A percentile compares a stretch with the other conserved stretches of the same genome.
Evolutionary conservation across 1,284 basidiomycete species (phyloP).

Genomic region (Thelephora terrestris): DNA sequence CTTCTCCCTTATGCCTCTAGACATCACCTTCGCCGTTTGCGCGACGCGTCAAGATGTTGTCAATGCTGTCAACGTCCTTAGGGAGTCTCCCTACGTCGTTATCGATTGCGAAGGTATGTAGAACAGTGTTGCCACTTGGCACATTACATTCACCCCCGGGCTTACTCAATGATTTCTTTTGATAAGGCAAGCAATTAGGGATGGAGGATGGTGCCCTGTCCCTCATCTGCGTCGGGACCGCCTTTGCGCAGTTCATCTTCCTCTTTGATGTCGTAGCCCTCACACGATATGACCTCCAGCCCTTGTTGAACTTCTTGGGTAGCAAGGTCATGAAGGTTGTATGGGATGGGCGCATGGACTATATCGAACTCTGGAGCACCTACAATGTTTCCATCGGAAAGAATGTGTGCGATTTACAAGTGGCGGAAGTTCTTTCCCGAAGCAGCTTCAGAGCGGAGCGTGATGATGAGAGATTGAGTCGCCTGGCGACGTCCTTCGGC

Average conservation of each 20-base stretch:
- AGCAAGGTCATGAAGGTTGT: slow-evolving; percentile 28
- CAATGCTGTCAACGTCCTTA: background rate
- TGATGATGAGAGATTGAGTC: slow-evolving; percentile 19
- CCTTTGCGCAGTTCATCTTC: slow-evolving; percentile 27
- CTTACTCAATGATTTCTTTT: slow-evolving; percentile 12
- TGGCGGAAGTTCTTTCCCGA: slow-evolving; percentile 29
- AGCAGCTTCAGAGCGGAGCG: slow-evolving; percentile 21
- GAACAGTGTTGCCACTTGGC: background rate
- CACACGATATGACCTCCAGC: slow-evolving; percentile 14
- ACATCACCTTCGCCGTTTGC: background rate
- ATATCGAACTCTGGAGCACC: slow-evolving; percentile 24
- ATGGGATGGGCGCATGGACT: slow-evolving; percentile 37
- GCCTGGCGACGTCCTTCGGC: slow-evolving; percentile 21
- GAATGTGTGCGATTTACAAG: slow-evolving; percentile 31
- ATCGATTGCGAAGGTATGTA: slow-evolving; percentile 17
- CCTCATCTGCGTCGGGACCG: slow-evolving; percentile 31
- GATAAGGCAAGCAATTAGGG: slow-evolving; percentile 27
- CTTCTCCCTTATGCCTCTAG: background rate
- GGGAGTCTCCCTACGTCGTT: slow-evolving; percentile 11
- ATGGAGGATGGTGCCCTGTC: slow-evolving; percentile 27
- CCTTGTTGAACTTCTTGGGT: slow-evolving; percentile 20
- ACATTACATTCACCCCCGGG: slow-evolving; percentile 2
- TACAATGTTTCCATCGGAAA: slow-evolving; percentile 22
- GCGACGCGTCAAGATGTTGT: slow-evolving; percentile 1
- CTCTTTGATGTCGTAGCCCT: slow-evolving; percentile 27